Evolutionary conservation across 805 yeast species (phyloP).

Genomic region (Saccharomycopsis fibuligera): DNA sequence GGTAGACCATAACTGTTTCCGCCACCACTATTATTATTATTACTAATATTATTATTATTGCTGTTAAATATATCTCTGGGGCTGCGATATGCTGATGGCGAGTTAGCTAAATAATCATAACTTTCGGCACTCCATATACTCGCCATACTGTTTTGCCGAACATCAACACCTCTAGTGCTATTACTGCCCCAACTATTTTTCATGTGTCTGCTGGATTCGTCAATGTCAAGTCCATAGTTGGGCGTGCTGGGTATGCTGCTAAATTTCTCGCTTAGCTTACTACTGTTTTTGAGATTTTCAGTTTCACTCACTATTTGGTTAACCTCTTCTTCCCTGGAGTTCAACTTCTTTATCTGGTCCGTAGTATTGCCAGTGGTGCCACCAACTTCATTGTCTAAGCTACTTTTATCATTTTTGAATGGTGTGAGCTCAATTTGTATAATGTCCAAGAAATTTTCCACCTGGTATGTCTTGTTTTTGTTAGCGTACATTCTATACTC

Average conservation of each 20-base stretch:
- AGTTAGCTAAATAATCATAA: slow-evolving; percentile 5
- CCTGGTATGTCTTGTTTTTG: slow-evolving; percentile 65
- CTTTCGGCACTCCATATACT: slow-evolving; percentile 17
- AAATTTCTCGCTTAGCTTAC: no score
- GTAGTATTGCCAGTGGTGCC: slow-evolving; percentile 2
- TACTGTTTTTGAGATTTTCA: no score
- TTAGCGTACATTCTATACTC: slow-evolving; percentile 80
- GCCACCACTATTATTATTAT: background rate
- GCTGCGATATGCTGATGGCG: slow-evolving; percentile 1
- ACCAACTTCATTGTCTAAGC: no score
- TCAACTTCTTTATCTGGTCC: no score
- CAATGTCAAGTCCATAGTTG: no score
- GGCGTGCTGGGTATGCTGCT: no score
- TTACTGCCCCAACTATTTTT: no score
- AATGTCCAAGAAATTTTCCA: slow-evolving; percentile 77
- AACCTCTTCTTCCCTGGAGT: no score
- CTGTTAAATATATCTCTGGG: background rate
- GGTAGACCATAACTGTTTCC: slow-evolving; percentile 1
- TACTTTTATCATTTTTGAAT: slow-evolving; percentile 6
- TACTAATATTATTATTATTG: background rate
- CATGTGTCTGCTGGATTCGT: no score
- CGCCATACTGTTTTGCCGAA: slow-evolving; percentile 1
- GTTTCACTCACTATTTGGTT: no score
- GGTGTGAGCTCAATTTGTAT: slow-evolving; percentile 49
- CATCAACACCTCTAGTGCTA: no score